Conservation (phyloP, 192 early-diverging fungal species). For the Entrophospora sp. region DNA sequence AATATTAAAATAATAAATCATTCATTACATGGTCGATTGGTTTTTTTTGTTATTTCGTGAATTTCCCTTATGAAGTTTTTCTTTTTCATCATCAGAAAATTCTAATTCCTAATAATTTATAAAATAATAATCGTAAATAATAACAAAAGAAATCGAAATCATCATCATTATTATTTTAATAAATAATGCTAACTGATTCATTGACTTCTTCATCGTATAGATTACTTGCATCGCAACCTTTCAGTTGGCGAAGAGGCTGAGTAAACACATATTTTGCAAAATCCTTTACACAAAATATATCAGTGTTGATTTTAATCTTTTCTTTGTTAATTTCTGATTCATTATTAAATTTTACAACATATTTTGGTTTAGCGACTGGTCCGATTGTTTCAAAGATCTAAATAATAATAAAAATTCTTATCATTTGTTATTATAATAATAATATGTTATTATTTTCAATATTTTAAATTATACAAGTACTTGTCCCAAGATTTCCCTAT, state of each 20-base stretch:
- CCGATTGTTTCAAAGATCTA: conserved; percentile 90
- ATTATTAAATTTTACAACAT: conserved; percentile 68
- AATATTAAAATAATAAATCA: not conserved
- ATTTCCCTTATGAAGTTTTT: not conserved
- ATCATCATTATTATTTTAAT: too few relatives aligned
- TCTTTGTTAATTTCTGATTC: conserved; percentile 47
- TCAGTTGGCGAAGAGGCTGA: conserved; percentile 49
- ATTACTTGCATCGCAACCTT: conserved; percentile 91
- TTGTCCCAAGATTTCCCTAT: conserved; percentile 55
- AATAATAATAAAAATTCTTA: not conserved
- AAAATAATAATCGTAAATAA: not conserved
- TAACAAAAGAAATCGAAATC: not conserved
- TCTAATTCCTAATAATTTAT: conserved; percentile 3
- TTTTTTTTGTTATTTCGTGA: too few relatives aligned
- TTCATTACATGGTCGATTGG: not conserved
- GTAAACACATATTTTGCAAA: conserved; percentile 61
- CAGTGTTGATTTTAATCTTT: conserved; percentile 32
- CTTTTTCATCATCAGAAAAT: conserved; percentile 13
- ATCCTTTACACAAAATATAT: conserved; percentile 56
- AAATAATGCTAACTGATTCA: too few relatives aligned
- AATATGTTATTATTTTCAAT: not conserved
- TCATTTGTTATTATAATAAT: not conserved
- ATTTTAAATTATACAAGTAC: conserved; percentile 36
- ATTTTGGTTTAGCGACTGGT: conserved; percentile 72
- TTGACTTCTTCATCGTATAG: conserved; percentile 84